Percentiles rank a stretch among this genome's conserved stretches.
Evolutionary conservation across 106 monocot genomes (phyloP).

Genomic region (Platanthera zijinensis): DNA sequence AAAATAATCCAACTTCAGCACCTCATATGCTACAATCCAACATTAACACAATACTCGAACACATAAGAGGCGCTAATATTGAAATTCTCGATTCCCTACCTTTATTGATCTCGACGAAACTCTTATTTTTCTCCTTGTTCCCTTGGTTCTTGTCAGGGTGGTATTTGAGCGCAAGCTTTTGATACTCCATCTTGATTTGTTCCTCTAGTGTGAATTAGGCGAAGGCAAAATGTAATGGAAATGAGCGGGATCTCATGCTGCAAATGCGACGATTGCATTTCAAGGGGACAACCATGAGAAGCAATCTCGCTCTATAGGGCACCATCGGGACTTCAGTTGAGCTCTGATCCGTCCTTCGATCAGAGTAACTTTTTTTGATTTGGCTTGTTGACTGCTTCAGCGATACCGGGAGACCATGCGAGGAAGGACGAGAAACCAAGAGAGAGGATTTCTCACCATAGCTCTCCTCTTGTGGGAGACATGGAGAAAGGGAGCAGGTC

Average conservation of each 20-base stretch:
- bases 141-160: slow-evolving; percentile 94
- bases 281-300: slow-evolving; percentile 21
- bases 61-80: background rate
- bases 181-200: slow-evolving; percentile 89
- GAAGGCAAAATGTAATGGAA: too few species aligned
- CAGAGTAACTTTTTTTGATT: background rate
- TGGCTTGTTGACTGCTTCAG: too few species aligned
- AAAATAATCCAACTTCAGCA: slow-evolving; percentile 14
- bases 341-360: background rate
- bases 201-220: slow-evolving; percentile 30
- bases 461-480: too few species aligned
- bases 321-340: slow-evolving; percentile 26
- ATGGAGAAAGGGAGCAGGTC: too few species aligned
- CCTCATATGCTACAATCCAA: slow-evolving; percentile 63
- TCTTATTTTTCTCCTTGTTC: slow-evolving; percentile 85
- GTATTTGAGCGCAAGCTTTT: slow-evolving; percentile 93
- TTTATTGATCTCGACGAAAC: slow-evolving; percentile 68
- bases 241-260: slow-evolving; percentile 19
- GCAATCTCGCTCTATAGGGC: slow-evolving; percentile 18
- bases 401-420: too few species aligned
- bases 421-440: too few species aligned
- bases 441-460: too few species aligned
- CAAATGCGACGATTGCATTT: slow-evolving; percentile 20
- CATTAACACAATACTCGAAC: slow-evolving; percentile 4
- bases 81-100: background rate